Evolutionary conservation across 176 grass and related monocot genomes (phyloP).

Genomic region (barley (Hordeum vulgare)): DNA sequence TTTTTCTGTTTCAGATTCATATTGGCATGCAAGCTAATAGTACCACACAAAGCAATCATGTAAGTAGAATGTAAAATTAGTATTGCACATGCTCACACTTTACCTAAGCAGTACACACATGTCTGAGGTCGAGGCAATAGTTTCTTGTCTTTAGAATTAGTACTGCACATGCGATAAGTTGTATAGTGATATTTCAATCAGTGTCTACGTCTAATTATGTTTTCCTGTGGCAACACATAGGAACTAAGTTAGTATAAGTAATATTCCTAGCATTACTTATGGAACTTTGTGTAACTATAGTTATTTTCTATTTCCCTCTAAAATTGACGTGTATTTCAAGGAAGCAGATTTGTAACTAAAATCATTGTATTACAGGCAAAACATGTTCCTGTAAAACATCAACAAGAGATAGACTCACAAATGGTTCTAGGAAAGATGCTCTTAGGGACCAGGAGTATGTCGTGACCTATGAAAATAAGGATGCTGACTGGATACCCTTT

Average conservation of each 20-base stretch:
- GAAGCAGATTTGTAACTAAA: background rate
- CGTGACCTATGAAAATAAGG: conserved; percentile 64
- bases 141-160: no score
- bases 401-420: conserved; percentile 37
- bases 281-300: background rate
- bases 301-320: background rate
- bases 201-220: no score
- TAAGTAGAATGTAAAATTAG: no score
- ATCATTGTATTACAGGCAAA: conserved; percentile 32
- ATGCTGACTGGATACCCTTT: conserved; percentile 75
- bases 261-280: background rate
- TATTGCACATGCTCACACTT: no score
- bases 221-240: background rate
- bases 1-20: no score
- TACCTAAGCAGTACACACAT: no score
- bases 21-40: no score
- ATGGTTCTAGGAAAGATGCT: conserved; percentile 40
- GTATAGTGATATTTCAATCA: no score
- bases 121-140: no score
- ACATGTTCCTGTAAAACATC: conserved; percentile 25
- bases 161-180: no score
- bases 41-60: no score
- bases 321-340: background rate
- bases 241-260: background rate
- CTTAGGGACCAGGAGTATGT: conserved; percentile 67